These are phyloP conservation scores for Daldinia grandis DNA, from an alignment of 495 filamentous ascomycete genomes.

Conservation along the genomic window DNA sequence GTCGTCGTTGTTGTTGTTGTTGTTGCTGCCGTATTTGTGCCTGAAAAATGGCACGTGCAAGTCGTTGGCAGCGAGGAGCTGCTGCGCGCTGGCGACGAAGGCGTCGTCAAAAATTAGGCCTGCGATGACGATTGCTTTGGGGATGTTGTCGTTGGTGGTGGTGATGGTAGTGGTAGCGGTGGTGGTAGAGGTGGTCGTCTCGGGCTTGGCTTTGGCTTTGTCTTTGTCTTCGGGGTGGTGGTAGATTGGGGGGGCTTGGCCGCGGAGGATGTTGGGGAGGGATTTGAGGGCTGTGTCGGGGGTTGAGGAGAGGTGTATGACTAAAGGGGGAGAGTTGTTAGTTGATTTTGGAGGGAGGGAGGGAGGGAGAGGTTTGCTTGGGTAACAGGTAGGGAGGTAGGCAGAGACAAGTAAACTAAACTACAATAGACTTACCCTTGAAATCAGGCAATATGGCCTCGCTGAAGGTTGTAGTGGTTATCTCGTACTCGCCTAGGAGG, in stretches of 20 bases:
- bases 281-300: slow-evolving; percentile 15
- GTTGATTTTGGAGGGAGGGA: neutral
- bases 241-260: too few relatives aligned
- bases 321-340: neutral
- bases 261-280: slow-evolving; percentile 10
- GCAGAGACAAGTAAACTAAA: neutral
- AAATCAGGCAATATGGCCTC: slow-evolving; percentile 33
- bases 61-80: slow-evolving; percentile 8
- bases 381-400: neutral
- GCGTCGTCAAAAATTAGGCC: slow-evolving; percentile 21
- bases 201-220: neutral
- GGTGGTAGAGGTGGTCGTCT: neutral
- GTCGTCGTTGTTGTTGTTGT: too few relatives aligned
- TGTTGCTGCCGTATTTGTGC: neutral
- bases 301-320: slow-evolving; percentile 23
- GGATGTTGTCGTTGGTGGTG: neutral
- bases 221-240: too few relatives aligned
- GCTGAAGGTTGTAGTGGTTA: slow-evolving; percentile 24
- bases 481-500: slow-evolving; percentile 29
- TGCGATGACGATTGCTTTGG: slow-evolving; percentile 21
- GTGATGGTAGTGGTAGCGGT: slow-evolving; percentile 8
- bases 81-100: slow-evolving; percentile 14
- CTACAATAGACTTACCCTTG: slow-evolving; percentile 12
- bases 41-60: slow-evolving; percentile 25
- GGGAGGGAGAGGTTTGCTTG: too few relatives aligned